Percentiles rank a stretch among this genome's conserved stretches.
Evolutionary conservation across 352 stramenopile species (phyloP).

Genomic region (Pythium graminicola): DNA sequence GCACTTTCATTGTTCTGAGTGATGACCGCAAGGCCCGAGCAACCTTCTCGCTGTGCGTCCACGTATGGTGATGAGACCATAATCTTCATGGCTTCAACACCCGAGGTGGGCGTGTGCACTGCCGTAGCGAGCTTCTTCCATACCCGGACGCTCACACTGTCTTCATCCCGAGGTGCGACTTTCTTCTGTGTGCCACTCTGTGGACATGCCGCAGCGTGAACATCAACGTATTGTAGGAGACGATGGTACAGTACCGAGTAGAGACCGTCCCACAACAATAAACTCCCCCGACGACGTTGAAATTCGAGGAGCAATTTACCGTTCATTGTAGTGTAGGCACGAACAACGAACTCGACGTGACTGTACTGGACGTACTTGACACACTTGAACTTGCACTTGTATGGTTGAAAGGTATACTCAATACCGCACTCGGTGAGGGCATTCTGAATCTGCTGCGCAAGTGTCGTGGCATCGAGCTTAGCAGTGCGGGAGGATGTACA

Average conservation of each 20-base stretch:
- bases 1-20: slow-evolving; percentile 59
- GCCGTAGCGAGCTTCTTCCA: slow-evolving; percentile 51
- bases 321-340: slow-evolving; percentile 43
- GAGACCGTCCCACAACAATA: slow-evolving; percentile 76
- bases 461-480: slow-evolving; percentile 20
- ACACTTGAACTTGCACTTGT: slow-evolving; percentile 85
- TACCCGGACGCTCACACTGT: slow-evolving; percentile 48
- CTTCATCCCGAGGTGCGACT: slow-evolving; percentile 31
- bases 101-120: slow-evolving; percentile 48
- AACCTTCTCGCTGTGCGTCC: slow-evolving; percentile 72
- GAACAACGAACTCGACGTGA: slow-evolving; percentile 72
- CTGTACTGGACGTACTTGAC: slow-evolving; percentile 83
- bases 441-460: slow-evolving; percentile 43
- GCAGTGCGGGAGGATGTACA: slow-evolving; percentile 19
- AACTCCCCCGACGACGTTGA: slow-evolving; percentile 63
- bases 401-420: slow-evolving; percentile 56
- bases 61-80: slow-evolving; percentile 72
- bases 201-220: slow-evolving; percentile 37
- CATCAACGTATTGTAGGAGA: slow-evolving; percentile 41
- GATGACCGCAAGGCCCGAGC: slow-evolving; percentile 57
- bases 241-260: slow-evolving; percentile 70
- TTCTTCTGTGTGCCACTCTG: slow-evolving; percentile 74
- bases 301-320: slow-evolving; percentile 59
- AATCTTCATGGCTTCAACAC: slow-evolving; percentile 79
- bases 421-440: slow-evolving; percentile 52